Base-by-base conservation (phyloP, 2,329 filamentous ascomycete genomes). In the Didymella keratinophila region DNA sequence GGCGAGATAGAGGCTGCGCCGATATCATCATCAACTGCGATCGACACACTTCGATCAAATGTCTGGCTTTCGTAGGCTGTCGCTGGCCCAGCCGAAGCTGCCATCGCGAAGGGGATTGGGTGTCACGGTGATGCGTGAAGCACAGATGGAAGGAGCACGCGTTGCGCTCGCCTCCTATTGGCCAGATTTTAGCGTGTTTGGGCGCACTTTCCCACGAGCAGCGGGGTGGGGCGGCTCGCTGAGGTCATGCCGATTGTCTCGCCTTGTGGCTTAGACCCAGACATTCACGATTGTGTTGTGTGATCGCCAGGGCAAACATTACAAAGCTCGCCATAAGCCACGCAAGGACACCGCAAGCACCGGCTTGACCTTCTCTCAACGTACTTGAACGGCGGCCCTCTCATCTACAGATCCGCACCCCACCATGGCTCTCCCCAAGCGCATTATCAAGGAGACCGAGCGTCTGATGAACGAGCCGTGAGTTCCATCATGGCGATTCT, bases 381-480 rank as follows among this genome's bases (percentile, higher is more conserved):
- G 9, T 50, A 23, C 27, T 8, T 34, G 11, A 36, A 36, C 36
- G 9, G 18, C 44, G 11, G 12, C 45, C 23, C 4, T n/a, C 28
- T 27, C 25, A 11, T 8, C 34, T 23, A 14, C 41, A 16, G 25
- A 45, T 25, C 37, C 11, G 20, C 20, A 21, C 18, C 20, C 25
- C 43, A 52, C 54, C 23, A 70, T 71, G 91, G 88, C 92, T 64
- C 84, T 99, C 66, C 94, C 95, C 30, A 99, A 99, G 84, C 86
- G 95, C 76, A 99, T 99, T 74, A 86, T 98, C 75, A 99, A 99
- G 82, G 96, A 99, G 86, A 99, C 95, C 20, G 94, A 99, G 82
- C 89, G 95, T 74, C 86, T 99, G 69, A 93, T 96, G 87, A 91
- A 92, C 64, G 95, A 99, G 80, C 95, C 95, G 92, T 97, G 85